Conservation (phyloP, 345 rosid species). For the Citrus maxima region DNA sequence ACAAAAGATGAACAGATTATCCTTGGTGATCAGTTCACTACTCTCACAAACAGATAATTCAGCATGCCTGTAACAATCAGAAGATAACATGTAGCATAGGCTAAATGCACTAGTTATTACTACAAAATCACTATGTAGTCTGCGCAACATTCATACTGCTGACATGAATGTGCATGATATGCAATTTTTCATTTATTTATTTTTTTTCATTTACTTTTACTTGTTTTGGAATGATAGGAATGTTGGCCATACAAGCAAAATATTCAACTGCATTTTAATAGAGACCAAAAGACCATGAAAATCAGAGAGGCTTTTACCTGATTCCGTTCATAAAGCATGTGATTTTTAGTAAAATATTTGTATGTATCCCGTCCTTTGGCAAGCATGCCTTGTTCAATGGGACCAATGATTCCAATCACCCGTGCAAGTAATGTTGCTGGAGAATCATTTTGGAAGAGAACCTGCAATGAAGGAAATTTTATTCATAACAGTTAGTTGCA, state of each 20-base stretch:
- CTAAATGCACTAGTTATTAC: neutral
- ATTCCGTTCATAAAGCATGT: slow-evolving; percentile 90
- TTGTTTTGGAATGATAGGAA: neutral
- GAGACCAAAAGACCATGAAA: neutral
- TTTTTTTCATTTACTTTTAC: neutral
- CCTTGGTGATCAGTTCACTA: neutral
- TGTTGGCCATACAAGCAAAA: neutral
- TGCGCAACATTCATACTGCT: neutral
- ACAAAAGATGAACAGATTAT: neutral
- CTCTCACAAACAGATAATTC: neutral
- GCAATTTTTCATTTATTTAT: too few species aligned
- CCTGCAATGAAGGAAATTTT: slow-evolving; percentile 42
- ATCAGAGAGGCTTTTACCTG: slow-evolving; percentile 44
- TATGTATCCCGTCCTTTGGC: slow-evolving; percentile 90
- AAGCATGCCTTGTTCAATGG: slow-evolving; percentile 80
- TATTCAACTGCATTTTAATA: neutral
- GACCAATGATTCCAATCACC: slow-evolving; percentile 80
- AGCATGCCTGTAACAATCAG: neutral
- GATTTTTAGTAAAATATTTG: slow-evolving; percentile 90
- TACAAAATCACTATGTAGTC: neutral
- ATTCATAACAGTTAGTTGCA: neutral
- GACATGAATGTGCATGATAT: neutral
- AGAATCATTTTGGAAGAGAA: slow-evolving; percentile 98
- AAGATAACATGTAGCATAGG: neutral
- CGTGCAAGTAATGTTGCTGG: slow-evolving; percentile 92